Evolutionary conservation across 1,284 basidiomycete genomes (phyloP).

Genomic region (Apiotrichum montevideense): DNA sequence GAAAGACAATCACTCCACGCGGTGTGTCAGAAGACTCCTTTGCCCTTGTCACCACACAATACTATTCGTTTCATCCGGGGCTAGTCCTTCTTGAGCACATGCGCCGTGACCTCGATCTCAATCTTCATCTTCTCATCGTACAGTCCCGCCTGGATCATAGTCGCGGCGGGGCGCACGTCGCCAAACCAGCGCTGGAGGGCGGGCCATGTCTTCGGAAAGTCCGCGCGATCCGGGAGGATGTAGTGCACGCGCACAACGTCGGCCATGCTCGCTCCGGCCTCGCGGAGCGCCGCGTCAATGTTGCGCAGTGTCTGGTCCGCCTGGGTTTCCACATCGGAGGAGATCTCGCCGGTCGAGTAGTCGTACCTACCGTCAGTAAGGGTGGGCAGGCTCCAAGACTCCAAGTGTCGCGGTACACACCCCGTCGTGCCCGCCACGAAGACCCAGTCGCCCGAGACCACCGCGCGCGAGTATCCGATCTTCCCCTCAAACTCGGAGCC

Average conservation of each 20-base stretch:
- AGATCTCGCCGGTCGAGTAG: not conserved
- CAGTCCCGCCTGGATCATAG: not conserved
- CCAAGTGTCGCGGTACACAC: too few species aligned
- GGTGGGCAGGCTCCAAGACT: too few species aligned
- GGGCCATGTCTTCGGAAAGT: not conserved
- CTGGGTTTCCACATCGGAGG: not conserved
- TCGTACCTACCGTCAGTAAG: not conserved
- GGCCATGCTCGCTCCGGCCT: not conserved
- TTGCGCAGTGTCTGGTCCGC: not conserved
- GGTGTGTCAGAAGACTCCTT: too few species aligned
- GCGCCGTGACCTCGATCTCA: not conserved
- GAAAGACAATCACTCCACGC: too few species aligned
- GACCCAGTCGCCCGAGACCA: not conserved
- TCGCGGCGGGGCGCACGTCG: not conserved
- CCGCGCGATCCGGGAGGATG: not conserved
- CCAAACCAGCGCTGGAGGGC: not conserved
- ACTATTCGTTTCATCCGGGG: too few species aligned
- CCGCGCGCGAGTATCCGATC: not conserved
- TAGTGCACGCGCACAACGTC: not conserved
- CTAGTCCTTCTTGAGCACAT: not conserved
- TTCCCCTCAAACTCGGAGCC: not conserved
- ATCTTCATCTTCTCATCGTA: not conserved
- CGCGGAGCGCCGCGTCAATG: not conserved
- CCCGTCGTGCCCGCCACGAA: not conserved
- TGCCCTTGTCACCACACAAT: too few species aligned